Conservation (phyloP, 2,329 filamentous ascomycete species). For the Epichloe sibirici region DNA sequence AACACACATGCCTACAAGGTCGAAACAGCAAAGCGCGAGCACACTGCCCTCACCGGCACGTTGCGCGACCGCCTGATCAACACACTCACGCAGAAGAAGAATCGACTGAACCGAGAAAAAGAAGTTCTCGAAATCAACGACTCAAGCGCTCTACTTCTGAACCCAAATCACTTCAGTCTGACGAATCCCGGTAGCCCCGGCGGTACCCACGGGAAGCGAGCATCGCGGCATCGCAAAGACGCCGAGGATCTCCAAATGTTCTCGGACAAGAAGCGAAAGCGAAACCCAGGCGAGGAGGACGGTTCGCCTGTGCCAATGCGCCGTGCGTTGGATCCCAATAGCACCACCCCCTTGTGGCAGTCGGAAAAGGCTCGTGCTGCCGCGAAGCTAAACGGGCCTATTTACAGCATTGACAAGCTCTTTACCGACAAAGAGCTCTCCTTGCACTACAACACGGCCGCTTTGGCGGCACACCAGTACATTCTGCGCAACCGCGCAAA, state of each 20-base stretch:
- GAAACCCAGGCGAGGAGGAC: slow-evolving; percentile 47
- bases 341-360: slow-evolving; percentile 50
- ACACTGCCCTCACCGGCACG: slow-evolving; percentile 45
- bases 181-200: slow-evolving; percentile 53
- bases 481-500: slow-evolving; percentile 45
- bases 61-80: slow-evolving; percentile 57
- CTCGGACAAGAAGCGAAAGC: slow-evolving; percentile 51
- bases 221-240: slow-evolving; percentile 48
- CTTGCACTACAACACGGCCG: slow-evolving; percentile 52
- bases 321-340: slow-evolving; percentile 41
- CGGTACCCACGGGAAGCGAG: slow-evolving; percentile 49
- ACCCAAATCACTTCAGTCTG: slow-evolving; percentile 56
- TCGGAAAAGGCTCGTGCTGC: slow-evolving; percentile 43
- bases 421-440: slow-evolving; percentile 59
- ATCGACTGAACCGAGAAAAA: slow-evolving; percentile 51
- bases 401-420: slow-evolving; percentile 57
- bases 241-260: slow-evolving; percentile 45
- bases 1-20: slow-evolving; percentile 49
- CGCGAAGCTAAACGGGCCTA: slow-evolving; percentile 43
- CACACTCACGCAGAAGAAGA: slow-evolving; percentile 51
- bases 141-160: slow-evolving; percentile 50
- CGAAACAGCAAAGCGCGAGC: slow-evolving; percentile 50
- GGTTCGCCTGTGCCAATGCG: slow-evolving; percentile 49
- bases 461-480: slow-evolving; percentile 49
- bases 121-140: slow-evolving; percentile 57